Evolutionary conservation across 1,284 basidiomycete genomes (phyloP), one percentile per base, ranked within the genome.

Genomic region (Boletus sp.): DNA sequence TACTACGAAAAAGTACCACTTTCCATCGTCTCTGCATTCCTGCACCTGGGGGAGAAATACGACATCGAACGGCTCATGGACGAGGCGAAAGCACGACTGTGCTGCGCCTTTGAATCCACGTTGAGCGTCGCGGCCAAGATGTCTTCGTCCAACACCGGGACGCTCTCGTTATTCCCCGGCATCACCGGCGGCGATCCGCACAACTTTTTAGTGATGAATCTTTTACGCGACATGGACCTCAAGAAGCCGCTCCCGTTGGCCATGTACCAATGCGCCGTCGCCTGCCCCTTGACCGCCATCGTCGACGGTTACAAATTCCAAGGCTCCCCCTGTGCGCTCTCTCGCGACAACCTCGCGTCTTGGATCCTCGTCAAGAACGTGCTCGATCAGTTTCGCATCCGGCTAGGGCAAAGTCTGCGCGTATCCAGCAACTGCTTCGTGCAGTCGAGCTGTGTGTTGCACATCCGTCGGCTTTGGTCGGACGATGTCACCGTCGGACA

Each of bases 21-120:
- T 30, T 26, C 40, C 8, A 5, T 46, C 22, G 34, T 46, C 2
- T n/a, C 42, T 0, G 49, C 48, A 3, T 63, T 61, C 35, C 30
- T 61, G 23, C 54, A 27, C 16, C 5, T 61, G 25, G 58, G 59
- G 1, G 46, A 63, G 33, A 63, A 62, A 34, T 62, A 62, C 8
- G 29, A 12, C 38, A 58, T 62, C 0, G 40, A 9, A 8, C 16
- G 12, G 4, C 41, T 60, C 36, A 20, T 48, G 14, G 19, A 46
- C 4, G 51, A 57, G 16, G 61, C 48, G 2, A 51, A 49, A 30
- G 48, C 26, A n/a, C 35, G 34, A 23, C 5, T 63, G 30, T 16
- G 19, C 12, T 49, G 41, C 17, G 4, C 32, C 14, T 46, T 37
- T 12, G 44, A 54, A 12, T 9, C 38, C 20, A 36, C 23, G n/a